phyloP scores from a whole-genome alignment of 1,139 yeast species.

The Kodamaea anthophila region DNA sequence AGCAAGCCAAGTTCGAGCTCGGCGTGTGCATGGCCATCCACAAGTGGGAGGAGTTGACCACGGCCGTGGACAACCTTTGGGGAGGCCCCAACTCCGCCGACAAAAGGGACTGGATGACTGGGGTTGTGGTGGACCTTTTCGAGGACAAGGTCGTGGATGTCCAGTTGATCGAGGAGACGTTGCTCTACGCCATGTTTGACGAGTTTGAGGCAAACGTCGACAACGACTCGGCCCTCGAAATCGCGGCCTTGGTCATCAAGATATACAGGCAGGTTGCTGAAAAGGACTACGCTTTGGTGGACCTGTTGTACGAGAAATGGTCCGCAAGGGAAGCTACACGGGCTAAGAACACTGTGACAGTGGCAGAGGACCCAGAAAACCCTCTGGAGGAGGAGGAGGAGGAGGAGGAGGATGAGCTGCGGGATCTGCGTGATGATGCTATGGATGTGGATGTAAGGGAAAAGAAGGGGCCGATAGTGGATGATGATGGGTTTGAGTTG shows the following conservation, averaged over 20 bases:
- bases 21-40: conserved; percentile 88
- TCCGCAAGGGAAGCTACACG: conserved; percentile 41
- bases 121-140: conserved; percentile 44
- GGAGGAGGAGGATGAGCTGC: conserved; percentile 35
- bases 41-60: conserved; percentile 80
- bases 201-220: conserved; percentile 88
- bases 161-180: conserved; percentile 75
- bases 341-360: conserved; percentile 22
- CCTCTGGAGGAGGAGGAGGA: conserved; percentile 47
- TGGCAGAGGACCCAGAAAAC: conserved; percentile 54
- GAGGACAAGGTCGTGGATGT: conserved; percentile 62
- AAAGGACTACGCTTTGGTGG: conserved; percentile 50
- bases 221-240: conserved; percentile 76
- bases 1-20: conserved; percentile 83
- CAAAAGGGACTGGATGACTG: conserved; percentile 47
- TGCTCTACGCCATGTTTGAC: conserved; percentile 86
- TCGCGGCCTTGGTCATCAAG: conserved; percentile 61
- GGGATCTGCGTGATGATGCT: conserved; percentile 26
- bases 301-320: conserved; percentile 55
- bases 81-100: conserved; percentile 91
- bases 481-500: conserved; percentile 90
- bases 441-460: conserved; percentile 30
- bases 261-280: conserved; percentile 59
- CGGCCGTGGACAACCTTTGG: conserved; percentile 96
- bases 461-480: conserved; percentile 57